Evolutionary conservation across 768 basidiomycete genomes (phyloP).

Genomic region (Tricholomella constricta): DNA sequence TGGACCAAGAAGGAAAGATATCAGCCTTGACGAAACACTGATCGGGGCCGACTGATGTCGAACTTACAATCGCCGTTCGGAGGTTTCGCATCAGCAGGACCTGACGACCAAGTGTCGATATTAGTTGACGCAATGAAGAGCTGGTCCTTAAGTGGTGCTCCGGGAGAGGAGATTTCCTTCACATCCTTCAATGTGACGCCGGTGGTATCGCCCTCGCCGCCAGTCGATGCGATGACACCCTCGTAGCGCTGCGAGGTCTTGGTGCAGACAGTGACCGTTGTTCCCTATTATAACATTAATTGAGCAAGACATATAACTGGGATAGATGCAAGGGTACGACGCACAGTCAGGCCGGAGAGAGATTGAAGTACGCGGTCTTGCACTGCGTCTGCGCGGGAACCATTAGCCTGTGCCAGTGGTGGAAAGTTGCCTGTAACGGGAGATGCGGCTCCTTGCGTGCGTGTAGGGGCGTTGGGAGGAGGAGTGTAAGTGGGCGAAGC

Average conservation of each 20-base stretch:
- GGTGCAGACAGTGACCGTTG: conserved; percentile 73
- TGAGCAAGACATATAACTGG: conserved; percentile 1
- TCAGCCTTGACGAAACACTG: conserved; percentile 2
- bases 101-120: conserved; percentile 73
- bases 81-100: conserved; percentile 69
- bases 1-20: conserved; percentile 26
- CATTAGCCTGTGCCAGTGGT: conserved; percentile 51
- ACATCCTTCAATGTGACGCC: conserved; percentile 80
- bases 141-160: conserved; percentile 68
- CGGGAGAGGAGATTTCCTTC: conserved; percentile 68
- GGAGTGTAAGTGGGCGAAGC: conserved; percentile 75
- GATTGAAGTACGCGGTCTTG: conserved; percentile 66
- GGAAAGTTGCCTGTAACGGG: conserved; percentile 41
- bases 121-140: conserved; percentile 71
- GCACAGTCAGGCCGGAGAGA: conserved; percentile 70
- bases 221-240: conserved; percentile 65
- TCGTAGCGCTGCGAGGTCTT: conserved; percentile 75
- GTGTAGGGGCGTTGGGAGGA: conserved; percentile 43
- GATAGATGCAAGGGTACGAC: conserved; percentile 27
- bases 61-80: conserved; percentile 74
- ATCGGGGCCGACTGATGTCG: conserved; percentile 9
- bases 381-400: conserved; percentile 45
- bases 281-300: conserved; percentile 46
- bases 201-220: conserved; percentile 62
- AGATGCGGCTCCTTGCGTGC: conserved; percentile 36